phyloP scores from a whole-genome alignment of 345 rosid species.

The Salix arbutifolia region DNA sequence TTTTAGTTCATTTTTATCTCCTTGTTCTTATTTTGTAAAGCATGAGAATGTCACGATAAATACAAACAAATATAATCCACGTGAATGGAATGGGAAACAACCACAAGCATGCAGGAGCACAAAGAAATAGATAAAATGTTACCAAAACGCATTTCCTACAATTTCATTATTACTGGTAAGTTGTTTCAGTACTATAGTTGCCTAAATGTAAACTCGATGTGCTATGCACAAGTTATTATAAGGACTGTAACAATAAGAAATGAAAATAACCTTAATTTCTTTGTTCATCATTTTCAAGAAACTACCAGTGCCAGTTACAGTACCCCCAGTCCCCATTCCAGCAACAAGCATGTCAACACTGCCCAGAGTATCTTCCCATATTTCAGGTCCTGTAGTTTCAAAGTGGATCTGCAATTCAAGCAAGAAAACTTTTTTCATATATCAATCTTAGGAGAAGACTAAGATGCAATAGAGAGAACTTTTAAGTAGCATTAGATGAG shows the following conservation, averaged over 20 bases:
- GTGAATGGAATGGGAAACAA: background rate
- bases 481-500: background rate
- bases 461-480: background rate
- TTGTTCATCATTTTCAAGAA: slow-evolving; percentile 79
- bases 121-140: background rate
- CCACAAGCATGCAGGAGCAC: background rate
- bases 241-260: slow-evolving; percentile 4
- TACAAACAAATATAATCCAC: background rate
- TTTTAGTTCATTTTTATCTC: background rate
- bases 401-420: slow-evolving; percentile 63
- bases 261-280: slow-evolving; percentile 50
- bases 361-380: slow-evolving; percentile 87
- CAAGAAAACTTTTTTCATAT: background rate
- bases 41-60: background rate
- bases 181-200: background rate
- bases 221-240: background rate
- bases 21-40: background rate
- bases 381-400: slow-evolving; percentile 93
- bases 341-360: slow-evolving; percentile 71
- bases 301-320: slow-evolving; percentile 75
- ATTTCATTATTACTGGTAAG: background rate
- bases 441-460: background rate
- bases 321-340: slow-evolving; percentile 94
- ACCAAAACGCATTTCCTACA: background rate
- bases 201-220: background rate